Evolutionary conservation across 2,329 filamentous ascomycete species (phyloP), one percentile per base, ranked within the genome.

Genomic region (Monilinia fructigena): DNA sequence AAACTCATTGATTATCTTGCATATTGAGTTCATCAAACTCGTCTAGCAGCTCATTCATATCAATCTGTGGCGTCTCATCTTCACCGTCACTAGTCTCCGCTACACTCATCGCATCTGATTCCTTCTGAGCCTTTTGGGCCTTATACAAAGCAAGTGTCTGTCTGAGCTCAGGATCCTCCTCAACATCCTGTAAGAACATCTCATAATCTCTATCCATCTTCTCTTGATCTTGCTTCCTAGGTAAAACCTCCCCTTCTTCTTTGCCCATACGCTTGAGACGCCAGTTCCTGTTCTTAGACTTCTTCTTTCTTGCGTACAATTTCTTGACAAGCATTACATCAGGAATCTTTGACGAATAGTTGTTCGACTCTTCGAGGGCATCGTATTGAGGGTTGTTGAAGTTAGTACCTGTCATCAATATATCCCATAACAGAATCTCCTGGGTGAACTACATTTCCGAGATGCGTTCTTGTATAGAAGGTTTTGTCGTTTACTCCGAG

Each of bases 321-420:
- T 99, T 99, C 92, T 96, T 98, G 77, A 99, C 92, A 4, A 99
- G 84, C 8, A 99, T 81, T 0, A 98, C 95, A 74, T 99, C 95
- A 0, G 95, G 95, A 66, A 99, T 91, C 4, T 84, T 87, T 3
- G 88, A 89, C 3, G 86, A 82, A 79, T 96, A 94, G 61, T 89
- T 87, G 77, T 87, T 87, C 63, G 89, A 92, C 61, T 85, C 79
- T 78, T 97, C 93, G 45, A 97, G 84, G 6, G 89, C 90, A 72
- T 97, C 93, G 72, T 90, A 93, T 72, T 96, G 85, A 12, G 85
- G 82, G 76, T 93, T 95, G 83, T 99, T 98, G 83, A 94, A 97
- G 78, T 96, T 96, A 65, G 92, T 89, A 60, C 92, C 93, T 5
- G 87, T 88, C 59, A 99, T 80, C 78, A 96, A 96, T 87, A 77